Evolutionary conservation across 371 early-diverging fungal species (phyloP).

Genomic region (Amoeboaphelidium protococcarum): DNA sequence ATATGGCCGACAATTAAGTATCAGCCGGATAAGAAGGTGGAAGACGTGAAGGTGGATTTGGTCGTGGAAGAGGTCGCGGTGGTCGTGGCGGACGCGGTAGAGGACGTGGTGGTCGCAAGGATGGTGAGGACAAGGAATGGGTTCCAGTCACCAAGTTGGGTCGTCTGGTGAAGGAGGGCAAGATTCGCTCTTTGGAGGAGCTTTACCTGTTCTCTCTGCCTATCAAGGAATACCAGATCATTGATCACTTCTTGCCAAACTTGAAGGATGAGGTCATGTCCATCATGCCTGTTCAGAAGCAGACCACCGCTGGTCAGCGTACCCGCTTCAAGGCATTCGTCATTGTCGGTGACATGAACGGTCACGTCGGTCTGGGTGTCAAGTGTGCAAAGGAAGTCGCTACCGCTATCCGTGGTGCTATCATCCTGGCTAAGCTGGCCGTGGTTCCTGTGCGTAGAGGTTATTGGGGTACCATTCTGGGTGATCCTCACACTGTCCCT

Average conservation of each 20-base stretch:
- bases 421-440: conserved; percentile 93
- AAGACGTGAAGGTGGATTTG: neutral
- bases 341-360: conserved; percentile 90
- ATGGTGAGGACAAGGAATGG: conserved; percentile 12
- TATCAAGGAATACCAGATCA: conserved; percentile 98
- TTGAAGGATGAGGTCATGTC: conserved; percentile 98
- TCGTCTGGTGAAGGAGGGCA: conserved; percentile 13
- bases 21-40: no score
- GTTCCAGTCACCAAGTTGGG: conserved; percentile 16
- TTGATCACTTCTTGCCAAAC: conserved; percentile 84
- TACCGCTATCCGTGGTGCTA: conserved; percentile 94
- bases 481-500: conserved; percentile 97
- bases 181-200: conserved; percentile 47
- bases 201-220: conserved; percentile 92
- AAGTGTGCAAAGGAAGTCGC: conserved; percentile 99
- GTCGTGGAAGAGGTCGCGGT: neutral
- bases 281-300: conserved; percentile 99
- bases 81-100: neutral
- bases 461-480: conserved; percentile 93
- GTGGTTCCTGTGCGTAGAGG: conserved; percentile 96
- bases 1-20: no score
- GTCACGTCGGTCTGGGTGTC: conserved; percentile 97
- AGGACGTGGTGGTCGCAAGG: neutral
- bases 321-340: conserved; percentile 99
- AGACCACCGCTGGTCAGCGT: conserved; percentile 98